These are phyloP conservation scores for Arabis hirsuta DNA, from an alignment of 345 rosid genomes.

Conservation along the genomic window DNA sequence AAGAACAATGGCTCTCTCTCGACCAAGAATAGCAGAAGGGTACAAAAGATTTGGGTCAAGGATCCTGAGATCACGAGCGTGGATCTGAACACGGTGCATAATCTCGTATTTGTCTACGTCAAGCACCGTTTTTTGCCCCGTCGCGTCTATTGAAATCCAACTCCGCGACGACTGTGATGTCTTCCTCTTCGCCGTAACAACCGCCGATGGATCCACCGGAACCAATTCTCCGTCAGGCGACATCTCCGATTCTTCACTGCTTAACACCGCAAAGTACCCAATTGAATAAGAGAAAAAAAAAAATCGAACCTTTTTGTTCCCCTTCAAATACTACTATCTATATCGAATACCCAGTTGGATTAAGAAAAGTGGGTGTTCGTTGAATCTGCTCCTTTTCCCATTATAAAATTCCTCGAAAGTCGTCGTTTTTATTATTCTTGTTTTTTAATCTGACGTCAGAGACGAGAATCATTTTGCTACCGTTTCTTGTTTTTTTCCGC, in stretches of 20 bases:
- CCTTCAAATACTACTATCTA: too few relatives aligned
- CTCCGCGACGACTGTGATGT: slow-evolving; percentile 63
- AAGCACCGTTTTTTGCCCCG: slow-evolving; percentile 62
- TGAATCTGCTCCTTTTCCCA: slow-evolving; percentile 16
- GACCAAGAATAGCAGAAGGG: slow-evolving; percentile 91
- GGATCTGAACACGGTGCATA: slow-evolving; percentile 95
- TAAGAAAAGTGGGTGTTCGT: slow-evolving; percentile 22
- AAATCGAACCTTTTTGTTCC: too few relatives aligned
- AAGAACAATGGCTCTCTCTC: slow-evolving; percentile 88
- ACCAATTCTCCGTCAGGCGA: slow-evolving; percentile 62
- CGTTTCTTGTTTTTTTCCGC: background rate
- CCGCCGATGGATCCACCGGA: slow-evolving; percentile 65
- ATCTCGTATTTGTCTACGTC: slow-evolving; percentile 85
- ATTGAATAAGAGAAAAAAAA: background rate
- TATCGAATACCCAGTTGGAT: background rate
- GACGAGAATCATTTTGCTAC: background rate
- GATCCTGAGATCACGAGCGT: slow-evolving; percentile 94
- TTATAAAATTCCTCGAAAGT: slow-evolving; percentile 15
- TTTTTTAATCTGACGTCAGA: background rate
- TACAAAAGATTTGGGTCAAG: slow-evolving; percentile 82
- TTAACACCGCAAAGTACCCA: background rate
- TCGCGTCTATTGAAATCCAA: slow-evolving; percentile 70
- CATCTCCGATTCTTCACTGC: slow-evolving; percentile 45
- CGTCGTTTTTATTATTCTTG: background rate
- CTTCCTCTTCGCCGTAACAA: slow-evolving; percentile 72